Base-by-base conservation (phyloP, 73 alveolate species). In the Chromera velia region DNA sequence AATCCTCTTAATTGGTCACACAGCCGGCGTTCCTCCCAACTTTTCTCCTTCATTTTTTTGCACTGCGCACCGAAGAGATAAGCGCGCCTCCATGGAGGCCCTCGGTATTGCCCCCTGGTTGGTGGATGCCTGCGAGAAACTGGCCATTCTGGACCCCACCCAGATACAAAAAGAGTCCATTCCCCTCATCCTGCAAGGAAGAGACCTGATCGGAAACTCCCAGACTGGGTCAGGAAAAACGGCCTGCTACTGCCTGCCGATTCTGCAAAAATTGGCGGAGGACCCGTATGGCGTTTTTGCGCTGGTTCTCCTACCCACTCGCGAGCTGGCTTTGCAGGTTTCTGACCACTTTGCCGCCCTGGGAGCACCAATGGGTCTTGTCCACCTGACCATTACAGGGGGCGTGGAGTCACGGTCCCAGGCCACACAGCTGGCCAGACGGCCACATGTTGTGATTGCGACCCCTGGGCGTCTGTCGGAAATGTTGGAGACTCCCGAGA, bases 221-320 rank as follows among this genome's bases (percentile, higher is more conserved):
- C 96, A 90, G 49, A 97, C 99, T 28, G 99, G 99, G 65, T 87
- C 97, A 71, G 99, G 99, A 24, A 97, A 97, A 88, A 97, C 99
- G 10, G 99, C 98, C 9, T 90, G 98, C 45, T 97, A 92, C 88
- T 80, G 96, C 70, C 90, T 97, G 33, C 99, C 99, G 0, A 94
- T 95, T 10, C 91, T 97, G 64, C 97, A 97, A 82, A 90, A 94
- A 81, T 87, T 93, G 55, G 69, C 86, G 17, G 33, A 46, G 33
- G 86, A 80, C 46, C 86, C 86, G 6, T 80, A 70, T 34, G 86
- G 86, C 68, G 74, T 80, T 18, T 82, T 85, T 46, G 81, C 89
- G 18, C 72, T 89, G 82, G 78, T 89, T 28, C 76, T 89, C 77
- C 90, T 89, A 28, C 94, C 94, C 1, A 87, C 89, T 1, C 75